Base-by-base conservation (phyloP, 1,284 basidiomycete species). In the Mycena citricolor region DNA sequence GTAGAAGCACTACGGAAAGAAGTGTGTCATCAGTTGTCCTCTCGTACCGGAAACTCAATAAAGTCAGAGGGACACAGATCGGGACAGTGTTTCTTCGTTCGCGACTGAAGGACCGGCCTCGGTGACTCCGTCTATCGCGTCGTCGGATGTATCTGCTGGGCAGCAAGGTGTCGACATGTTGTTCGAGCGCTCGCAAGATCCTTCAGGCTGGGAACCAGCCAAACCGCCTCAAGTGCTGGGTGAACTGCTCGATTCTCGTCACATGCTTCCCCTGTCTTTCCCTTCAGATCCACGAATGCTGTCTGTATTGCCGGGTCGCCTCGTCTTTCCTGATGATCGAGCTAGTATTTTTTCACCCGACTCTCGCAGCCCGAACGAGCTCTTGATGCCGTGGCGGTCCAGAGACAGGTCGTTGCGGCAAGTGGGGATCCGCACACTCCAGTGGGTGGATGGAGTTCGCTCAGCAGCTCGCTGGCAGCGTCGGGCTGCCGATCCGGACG, bases 231-330 rank as follows among this genome's bases (percentile, higher is more conserved):
- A 90, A 59, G 84, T 83, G 16, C 73, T 93, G 3, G 91, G 91
- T 34, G 93, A 97, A 63, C 69, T 94, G 14, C 69, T 97, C 45
- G 93, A 97, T 63, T 91, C 89, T 17, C 77, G 93, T 47, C 81
- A 90, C 62, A 97, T 97, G 92, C 77, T 98, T 11, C 92, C 91
- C 0, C 75, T 97, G 38, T 73, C 84, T 13, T 78, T 97, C 34
- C 94, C 94, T 4, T 81, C 81, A 4, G 81, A 90, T 56, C 83
- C 86, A 22, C 77, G 78, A 20, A 76, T 87, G 59, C 74, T 97
- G 11, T 79, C 86, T 14, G 92, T 90, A 4, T 66, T 77, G 10
- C 81, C 86, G 1, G 71, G 64, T 38, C 77, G 71, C 55, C 63
- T 61, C 24, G 46, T 66, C 13, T 55, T 68, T 12, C 54, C 64